Conservation (phyloP, 306 rosid genomes). For the Medicago ruthenica region DNA sequence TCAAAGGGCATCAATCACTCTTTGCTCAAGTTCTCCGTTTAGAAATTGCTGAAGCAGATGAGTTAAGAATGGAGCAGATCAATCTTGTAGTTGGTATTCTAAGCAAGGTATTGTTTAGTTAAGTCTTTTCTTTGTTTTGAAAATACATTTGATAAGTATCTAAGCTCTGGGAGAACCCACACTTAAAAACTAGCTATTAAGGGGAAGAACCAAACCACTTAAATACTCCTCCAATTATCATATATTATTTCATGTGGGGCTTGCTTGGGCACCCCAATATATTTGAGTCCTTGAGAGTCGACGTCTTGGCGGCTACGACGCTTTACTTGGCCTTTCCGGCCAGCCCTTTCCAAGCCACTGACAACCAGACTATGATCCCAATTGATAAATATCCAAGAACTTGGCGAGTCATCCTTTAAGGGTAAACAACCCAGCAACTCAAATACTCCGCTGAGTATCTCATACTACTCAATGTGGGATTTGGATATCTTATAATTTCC, state of each 20-base stretch:
- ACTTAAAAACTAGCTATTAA: neutral
- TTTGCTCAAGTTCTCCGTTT: conserved; percentile 77
- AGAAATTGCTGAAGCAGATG: conserved; percentile 80
- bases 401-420: neutral
- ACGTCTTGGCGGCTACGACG: neutral
- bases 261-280: neutral
- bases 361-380: neutral
- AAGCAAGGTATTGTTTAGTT: conserved; percentile 72
- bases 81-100: conserved; percentile 90
- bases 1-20: conserved; percentile 82
- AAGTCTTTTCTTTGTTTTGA: conserved; percentile 11
- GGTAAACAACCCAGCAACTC: neutral
- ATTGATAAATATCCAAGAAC: neutral
- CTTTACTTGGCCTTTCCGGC: neutral
- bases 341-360: too few species aligned
- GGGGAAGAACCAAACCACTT: neutral
- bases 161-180: too few species aligned
- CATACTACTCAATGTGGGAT: neutral
- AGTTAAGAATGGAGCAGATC: conserved; percentile 80
- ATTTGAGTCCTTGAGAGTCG: neutral
- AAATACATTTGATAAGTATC: neutral
- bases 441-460: neutral
- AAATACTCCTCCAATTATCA: neutral
- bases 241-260: neutral
- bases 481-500: neutral